phyloP scores from a whole-genome alignment of 495 filamentous ascomycete genomes.

The Lophiostoma macrostomum region DNA sequence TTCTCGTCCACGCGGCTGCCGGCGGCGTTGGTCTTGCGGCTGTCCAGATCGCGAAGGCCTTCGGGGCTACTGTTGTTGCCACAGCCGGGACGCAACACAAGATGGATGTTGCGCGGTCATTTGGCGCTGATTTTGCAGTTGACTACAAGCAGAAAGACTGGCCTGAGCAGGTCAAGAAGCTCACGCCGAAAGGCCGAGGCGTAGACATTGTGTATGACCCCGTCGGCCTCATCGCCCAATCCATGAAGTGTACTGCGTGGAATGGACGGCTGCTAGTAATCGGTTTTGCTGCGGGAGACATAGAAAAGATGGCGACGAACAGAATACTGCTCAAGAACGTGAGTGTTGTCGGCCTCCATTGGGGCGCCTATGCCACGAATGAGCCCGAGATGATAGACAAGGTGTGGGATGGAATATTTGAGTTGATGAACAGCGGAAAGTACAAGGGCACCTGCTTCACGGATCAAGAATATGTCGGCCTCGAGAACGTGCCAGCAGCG shows the following conservation, averaged over 20 bases:
- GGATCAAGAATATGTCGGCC: constrained; percentile 75
- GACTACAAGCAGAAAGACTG: constrained; percentile 70
- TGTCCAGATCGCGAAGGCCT: constrained; percentile 89
- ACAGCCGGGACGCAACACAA: constrained; percentile 78
- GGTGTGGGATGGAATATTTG: constrained; percentile 81
- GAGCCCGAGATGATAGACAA: constrained; percentile 66
- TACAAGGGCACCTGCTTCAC: constrained; percentile 79
- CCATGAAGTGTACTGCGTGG: constrained; percentile 86
- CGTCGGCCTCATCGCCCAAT: constrained; percentile 79
- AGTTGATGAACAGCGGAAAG: constrained; percentile 71
- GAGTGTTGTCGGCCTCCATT: constrained; percentile 82
- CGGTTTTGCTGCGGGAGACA: constrained; percentile 83
- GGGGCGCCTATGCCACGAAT: constrained; percentile 75
- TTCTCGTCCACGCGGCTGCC: constrained; percentile 88
- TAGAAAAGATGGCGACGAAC: constrained; percentile 91
- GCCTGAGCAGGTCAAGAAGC: constrained; percentile 72
- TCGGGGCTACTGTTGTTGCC: constrained; percentile 84
- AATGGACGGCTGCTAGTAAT: constrained; percentile 83
- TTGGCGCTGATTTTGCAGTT: constrained; percentile 79
- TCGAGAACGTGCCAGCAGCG: constrained; percentile 75
- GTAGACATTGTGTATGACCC: constrained; percentile 91
- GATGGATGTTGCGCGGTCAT: constrained; percentile 69
- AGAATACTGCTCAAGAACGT: constrained; percentile 93
- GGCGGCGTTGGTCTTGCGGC: constrained; percentile 90
- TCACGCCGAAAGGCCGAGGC: constrained; percentile 68